Evolutionary conservation across 345 rosid genomes (phyloP).

Genomic region (Lenwebbia sp.): DNA sequence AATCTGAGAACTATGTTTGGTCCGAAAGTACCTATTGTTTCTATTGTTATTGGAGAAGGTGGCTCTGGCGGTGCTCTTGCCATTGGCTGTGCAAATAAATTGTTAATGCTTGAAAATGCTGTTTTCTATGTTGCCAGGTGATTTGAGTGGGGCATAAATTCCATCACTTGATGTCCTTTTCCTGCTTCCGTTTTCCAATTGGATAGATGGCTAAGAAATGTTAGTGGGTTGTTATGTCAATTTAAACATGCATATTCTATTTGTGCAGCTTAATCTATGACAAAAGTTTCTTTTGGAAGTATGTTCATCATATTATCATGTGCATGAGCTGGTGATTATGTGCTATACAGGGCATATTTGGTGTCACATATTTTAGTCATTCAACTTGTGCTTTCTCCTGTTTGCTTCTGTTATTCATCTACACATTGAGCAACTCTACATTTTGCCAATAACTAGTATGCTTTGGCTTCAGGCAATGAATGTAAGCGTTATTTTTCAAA

Average conservation of each 20-base stretch:
- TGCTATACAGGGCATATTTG: not conserved
- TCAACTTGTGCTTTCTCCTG: not conserved
- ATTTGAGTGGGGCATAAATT: not conserved
- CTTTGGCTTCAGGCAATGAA: not conserved
- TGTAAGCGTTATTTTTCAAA: not conserved
- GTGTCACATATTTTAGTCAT: not conserved
- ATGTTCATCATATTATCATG: not conserved
- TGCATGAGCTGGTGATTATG: not conserved
- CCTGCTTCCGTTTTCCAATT: not conserved
- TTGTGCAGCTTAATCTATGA: not conserved
- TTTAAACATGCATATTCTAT: not conserved
- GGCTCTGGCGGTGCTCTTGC: constrained; percentile 99
- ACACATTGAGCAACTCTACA: not conserved
- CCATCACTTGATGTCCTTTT: not conserved
- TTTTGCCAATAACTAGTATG: not conserved
- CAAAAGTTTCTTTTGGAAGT: not conserved
- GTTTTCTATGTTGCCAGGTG: constrained; percentile 98
- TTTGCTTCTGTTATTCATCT: not conserved
- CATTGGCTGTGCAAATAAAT: constrained; percentile 87
- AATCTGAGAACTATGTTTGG: constrained; percentile 95
- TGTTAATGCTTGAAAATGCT: constrained; percentile 93
- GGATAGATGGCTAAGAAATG: not conserved
- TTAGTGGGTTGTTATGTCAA: not conserved
- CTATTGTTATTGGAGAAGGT: constrained; percentile 97
- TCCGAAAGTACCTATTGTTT: constrained; percentile 84